Evolutionary conservation across 371 early-diverging fungal genomes (phyloP).

Genomic region (Mortierella sp.): DNA sequence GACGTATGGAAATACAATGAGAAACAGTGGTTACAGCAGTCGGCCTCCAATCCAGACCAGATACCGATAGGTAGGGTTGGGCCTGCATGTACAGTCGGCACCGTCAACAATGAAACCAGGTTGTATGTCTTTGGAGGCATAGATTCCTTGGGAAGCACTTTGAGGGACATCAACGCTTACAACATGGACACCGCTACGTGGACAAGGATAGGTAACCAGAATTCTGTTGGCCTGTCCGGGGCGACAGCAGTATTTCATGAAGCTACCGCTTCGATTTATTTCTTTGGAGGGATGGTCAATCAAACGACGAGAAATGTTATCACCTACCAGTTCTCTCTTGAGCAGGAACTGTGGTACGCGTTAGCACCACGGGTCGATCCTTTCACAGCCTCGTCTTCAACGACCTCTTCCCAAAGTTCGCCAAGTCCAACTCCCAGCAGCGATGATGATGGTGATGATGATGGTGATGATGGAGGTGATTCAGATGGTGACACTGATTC

Average conservation of each 20-base stretch:
- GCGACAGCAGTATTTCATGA: conserved; percentile 46
- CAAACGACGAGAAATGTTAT: conserved; percentile 40
- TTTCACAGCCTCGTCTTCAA: conserved; percentile 14
- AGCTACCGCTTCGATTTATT: conserved; percentile 53
- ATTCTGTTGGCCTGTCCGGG: conserved; percentile 39
- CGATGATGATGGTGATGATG: not conserved
- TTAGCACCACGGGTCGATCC: conserved; percentile 45
- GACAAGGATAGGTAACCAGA: conserved; percentile 27
- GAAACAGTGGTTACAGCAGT: conserved; percentile 23
- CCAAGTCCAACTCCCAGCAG: not conserved
- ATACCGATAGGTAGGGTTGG: conserved; percentile 19
- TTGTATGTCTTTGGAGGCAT: conserved; percentile 45
- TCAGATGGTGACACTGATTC: not conserved
- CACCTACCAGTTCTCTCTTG: conserved; percentile 37
- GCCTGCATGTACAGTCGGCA: conserved; percentile 20
- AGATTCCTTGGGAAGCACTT: conserved; percentile 13
- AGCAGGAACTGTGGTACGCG: conserved; percentile 42
- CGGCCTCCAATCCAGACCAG: conserved; percentile 15
- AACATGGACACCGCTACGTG: conserved; percentile 19
- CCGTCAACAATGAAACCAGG: conserved; percentile 13
- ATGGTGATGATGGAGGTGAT: conserved; percentile 15
- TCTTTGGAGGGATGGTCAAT: conserved; percentile 53
- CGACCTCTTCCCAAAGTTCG: not conserved
- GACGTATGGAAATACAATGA: conserved; percentile 45
- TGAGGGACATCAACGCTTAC: conserved; percentile 32